Conservation (phyloP, 75 land plant species). For the Larix kaempferi region DNA sequence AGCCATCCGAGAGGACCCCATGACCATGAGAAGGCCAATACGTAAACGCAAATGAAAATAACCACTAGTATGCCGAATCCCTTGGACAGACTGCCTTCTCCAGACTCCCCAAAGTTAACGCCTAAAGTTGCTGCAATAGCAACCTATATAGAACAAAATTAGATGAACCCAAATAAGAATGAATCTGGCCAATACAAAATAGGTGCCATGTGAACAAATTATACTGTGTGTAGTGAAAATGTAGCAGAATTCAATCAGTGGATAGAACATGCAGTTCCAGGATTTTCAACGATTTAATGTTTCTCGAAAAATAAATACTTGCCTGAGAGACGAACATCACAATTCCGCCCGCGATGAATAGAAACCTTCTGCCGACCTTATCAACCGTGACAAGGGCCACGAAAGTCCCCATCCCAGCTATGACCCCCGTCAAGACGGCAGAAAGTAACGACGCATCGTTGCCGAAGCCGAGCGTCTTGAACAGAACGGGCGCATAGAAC, state of each 20-base stretch:
- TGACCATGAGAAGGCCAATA: conserved; percentile 48
- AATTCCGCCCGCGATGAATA: conserved; percentile 27
- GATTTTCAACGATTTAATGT: not conserved
- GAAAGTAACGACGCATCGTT: conserved; percentile 41
- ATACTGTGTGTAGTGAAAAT: too few species aligned
- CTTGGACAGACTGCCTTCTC: conserved; percentile 9
- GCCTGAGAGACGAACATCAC: conserved; percentile 40
- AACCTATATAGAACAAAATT: not conserved
- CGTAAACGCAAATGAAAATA: conserved; percentile 35
- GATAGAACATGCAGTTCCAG: too few species aligned
- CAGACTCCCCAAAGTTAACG: conserved; percentile 14
- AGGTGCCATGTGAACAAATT: not conserved
- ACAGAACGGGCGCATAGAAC: conserved; percentile 64
- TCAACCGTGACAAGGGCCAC: conserved; percentile 29
- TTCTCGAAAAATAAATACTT: not conserved
- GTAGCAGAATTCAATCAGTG: not conserved
- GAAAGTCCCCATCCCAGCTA: conserved; percentile 24
- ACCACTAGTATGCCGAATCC: conserved; percentile 21
- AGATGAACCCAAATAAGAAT: too few species aligned
- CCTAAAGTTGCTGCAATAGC: conserved; percentile 13
- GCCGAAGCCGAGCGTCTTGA: conserved; percentile 49
- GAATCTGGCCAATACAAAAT: too few species aligned
- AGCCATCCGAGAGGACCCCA: conserved; percentile 63
- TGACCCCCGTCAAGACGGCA: conserved; percentile 48
- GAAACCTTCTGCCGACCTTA: conserved; percentile 16